Percentiles rank a stretch among this genome's conserved stretches.
phyloP scores from a whole-genome alignment of 208 protist species.

The Leptomonas seymouri region DNA sequence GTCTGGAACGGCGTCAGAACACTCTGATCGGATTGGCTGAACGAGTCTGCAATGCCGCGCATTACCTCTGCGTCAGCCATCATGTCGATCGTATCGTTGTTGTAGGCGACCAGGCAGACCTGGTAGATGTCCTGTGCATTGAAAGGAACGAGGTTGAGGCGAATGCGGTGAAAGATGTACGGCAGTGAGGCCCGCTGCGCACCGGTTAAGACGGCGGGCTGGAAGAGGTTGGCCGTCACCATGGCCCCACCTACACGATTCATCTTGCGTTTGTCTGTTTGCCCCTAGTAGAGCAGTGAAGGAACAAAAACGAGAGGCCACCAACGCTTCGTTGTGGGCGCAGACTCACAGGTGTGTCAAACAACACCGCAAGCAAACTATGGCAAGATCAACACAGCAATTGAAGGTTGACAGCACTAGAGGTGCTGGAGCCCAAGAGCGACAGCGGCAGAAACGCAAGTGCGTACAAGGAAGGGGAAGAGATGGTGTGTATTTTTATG shows the following conservation, averaged over 20 bases:
- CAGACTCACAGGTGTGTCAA: too few species aligned
- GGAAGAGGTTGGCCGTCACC: constrained; percentile 22
- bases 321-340: too few species aligned
- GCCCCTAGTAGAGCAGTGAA: background rate
- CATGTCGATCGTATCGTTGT: constrained; percentile 70
- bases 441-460: too few species aligned
- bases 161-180: constrained; percentile 65
- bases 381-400: too few species aligned
- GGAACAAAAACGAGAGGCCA: too few species aligned
- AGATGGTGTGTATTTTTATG: too few species aligned
- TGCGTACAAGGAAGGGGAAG: too few species aligned
- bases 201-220: constrained; percentile 16
- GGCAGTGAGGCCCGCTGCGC: constrained; percentile 32
- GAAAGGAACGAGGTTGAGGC: constrained; percentile 69
- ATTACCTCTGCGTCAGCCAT: constrained; percentile 82
- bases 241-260: constrained; percentile 11
- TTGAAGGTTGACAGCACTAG: too few species aligned
- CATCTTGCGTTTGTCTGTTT: constrained; percentile 5
- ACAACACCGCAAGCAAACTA: too few species aligned
- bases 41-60: constrained; percentile 79
- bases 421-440: too few species aligned
- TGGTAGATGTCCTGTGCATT: constrained; percentile 88
- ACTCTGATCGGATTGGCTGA: constrained; percentile 66
- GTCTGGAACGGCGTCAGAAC: constrained; percentile 86
- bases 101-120: constrained; percentile 68